phyloP scores from a whole-genome alignment of 2,329 filamentous ascomycete species.

The Sclerotinia glacialis region DNA sequence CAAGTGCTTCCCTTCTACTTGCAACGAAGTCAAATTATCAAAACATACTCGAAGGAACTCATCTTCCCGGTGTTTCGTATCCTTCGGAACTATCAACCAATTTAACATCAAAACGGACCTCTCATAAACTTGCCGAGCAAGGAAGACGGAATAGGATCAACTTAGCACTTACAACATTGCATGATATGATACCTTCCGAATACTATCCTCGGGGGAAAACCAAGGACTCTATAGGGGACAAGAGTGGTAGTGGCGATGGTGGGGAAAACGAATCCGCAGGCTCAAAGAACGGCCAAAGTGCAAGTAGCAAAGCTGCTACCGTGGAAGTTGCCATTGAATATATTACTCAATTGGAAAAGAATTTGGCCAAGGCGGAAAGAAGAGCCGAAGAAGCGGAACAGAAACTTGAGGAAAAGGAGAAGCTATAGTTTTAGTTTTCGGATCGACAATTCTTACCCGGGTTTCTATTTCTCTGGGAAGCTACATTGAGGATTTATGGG shows the following conservation, averaged over 20 bases:
- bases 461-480: neutral
- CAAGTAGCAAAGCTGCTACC: slow-evolving; percentile 91
- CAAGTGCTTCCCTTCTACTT: slow-evolving; percentile 69
- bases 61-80: slow-evolving; percentile 84
- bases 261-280: slow-evolving; percentile 48
- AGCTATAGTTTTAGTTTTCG: slow-evolving; percentile 1
- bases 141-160: slow-evolving; percentile 95
- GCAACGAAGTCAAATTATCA: slow-evolving; percentile 98
- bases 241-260: slow-evolving; percentile 45
- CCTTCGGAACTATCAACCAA: slow-evolving; percentile 90
- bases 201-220: slow-evolving; percentile 62
- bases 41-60: slow-evolving; percentile 91
- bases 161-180: slow-evolving; percentile 82
- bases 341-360: slow-evolving; percentile 78
- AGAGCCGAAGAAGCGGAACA: slow-evolving; percentile 48
- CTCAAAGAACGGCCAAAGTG: slow-evolving; percentile 48
- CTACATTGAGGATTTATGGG: neutral
- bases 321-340: slow-evolving; percentile 97
- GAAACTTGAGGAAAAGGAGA: slow-evolving; percentile 26
- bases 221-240: slow-evolving; percentile 42
- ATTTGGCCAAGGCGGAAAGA: slow-evolving; percentile 63
- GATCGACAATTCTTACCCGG: neutral
- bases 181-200: slow-evolving; percentile 15
- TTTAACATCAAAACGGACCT: slow-evolving; percentile 91
- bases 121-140: slow-evolving; percentile 97